Evolutionary conservation across 1,284 basidiomycete species (phyloP).

Genomic region (Waitea zeae): DNA sequence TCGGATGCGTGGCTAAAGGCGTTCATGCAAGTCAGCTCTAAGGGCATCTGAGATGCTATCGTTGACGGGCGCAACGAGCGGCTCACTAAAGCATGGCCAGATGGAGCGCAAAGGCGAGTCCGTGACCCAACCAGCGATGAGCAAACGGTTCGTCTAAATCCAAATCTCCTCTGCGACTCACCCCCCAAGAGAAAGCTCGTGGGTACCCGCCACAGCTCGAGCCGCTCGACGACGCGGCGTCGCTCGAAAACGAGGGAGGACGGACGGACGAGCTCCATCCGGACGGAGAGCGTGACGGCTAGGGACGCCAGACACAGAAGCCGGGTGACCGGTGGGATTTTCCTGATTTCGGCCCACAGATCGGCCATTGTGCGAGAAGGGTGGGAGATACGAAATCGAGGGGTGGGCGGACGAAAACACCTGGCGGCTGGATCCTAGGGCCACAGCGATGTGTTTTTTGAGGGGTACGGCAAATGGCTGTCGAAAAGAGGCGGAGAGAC

Average conservation of each 20-base stretch:
- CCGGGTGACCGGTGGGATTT: constrained; percentile 78
- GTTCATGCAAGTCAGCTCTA: no score
- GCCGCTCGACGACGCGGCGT: constrained; percentile 24
- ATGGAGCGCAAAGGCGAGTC: constrained; percentile 54
- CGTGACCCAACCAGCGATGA: constrained; percentile 10
- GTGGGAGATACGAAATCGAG: no score
- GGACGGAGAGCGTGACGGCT: constrained; percentile 40
- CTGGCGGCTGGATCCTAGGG: no score
- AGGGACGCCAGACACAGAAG: constrained; percentile 47
- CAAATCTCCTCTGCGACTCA: no score
- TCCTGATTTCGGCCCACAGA: constrained; percentile 43
- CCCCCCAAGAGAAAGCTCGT: constrained; percentile 69
- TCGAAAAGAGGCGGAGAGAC: no score
- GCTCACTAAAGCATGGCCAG: constrained; percentile 68
- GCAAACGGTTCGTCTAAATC: no score
- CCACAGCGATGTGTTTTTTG: no score
- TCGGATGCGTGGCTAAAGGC: constrained; percentile 32
- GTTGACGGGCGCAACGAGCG: no score
- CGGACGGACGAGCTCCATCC: constrained; percentile 36
- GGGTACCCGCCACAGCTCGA: constrained; percentile 50
- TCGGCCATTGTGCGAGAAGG: no score
- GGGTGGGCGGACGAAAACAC: no score
- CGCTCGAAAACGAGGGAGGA: constrained; percentile 43
- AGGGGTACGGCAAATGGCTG: no score
- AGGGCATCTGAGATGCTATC: not conserved